Conservation (phyloP, 129 eudicot genomes). For the Dittrichia graveolens region DNA sequence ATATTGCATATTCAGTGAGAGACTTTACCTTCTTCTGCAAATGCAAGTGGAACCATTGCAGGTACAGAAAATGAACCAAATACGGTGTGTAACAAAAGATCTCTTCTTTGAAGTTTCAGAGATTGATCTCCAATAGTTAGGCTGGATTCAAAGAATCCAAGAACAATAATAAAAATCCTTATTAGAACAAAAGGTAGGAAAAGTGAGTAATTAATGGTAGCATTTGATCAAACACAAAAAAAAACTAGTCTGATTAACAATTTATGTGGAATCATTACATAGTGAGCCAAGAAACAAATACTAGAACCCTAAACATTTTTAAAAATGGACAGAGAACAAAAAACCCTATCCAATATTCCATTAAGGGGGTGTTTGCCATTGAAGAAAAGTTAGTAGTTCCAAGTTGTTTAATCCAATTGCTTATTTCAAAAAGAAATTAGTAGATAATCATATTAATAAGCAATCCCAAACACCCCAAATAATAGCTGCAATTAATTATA, state of each 20-base stretch:
- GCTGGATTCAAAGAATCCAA: slow-evolving; percentile 25
- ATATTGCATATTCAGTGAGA: slow-evolving; percentile 1
- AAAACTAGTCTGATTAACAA: not conserved
- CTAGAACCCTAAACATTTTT: too few relatives aligned
- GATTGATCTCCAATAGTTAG: slow-evolving; percentile 34
- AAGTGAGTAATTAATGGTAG: not conserved
- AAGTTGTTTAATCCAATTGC: too few relatives aligned
- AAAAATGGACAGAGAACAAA: too few relatives aligned
- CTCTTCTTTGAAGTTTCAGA: slow-evolving; percentile 59
- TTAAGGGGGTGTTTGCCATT: too few relatives aligned
- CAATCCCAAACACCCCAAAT: too few relatives aligned
- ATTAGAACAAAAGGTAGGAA: not conserved
- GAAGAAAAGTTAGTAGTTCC: too few relatives aligned
- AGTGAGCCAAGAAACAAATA: too few relatives aligned
- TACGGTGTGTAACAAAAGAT: slow-evolving; percentile 49
- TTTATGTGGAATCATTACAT: too few relatives aligned
- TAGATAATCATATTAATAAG: too few relatives aligned
- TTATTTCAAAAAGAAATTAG: too few relatives aligned
- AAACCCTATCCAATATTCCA: too few relatives aligned
- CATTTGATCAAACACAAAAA: slow-evolving; percentile 7
- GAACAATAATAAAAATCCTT: not conserved
- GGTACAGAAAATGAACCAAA: slow-evolving; percentile 58
- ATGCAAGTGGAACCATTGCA: slow-evolving; percentile 55
- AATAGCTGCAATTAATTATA: too few relatives aligned
- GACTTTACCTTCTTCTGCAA: slow-evolving; percentile 53